These are phyloP conservation scores for Dioscorea zingiberensis DNA, from an alignment of 106 monocot species.

Conservation along the genomic window DNA sequence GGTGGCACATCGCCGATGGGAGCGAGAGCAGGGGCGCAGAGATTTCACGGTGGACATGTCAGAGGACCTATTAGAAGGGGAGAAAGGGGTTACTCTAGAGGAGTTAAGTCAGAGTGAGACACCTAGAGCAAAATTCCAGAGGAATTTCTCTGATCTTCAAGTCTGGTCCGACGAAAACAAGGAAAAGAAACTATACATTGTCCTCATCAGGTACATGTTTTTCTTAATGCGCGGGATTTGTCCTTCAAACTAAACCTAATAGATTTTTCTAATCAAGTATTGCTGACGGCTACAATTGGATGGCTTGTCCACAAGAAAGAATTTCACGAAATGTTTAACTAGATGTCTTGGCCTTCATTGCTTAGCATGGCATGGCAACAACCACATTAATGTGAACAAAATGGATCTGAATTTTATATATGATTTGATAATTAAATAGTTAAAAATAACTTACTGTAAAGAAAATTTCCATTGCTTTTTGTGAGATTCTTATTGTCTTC, in stretches of 20 bases:
- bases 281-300: too few relatives aligned
- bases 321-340: too few relatives aligned
- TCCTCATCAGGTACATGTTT: conserved; percentile 70
- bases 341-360: too few relatives aligned
- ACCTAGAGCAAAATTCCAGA: conserved; percentile 41
- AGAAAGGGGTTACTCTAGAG: conserved; percentile 55
- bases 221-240: not conserved
- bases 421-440: too few relatives aligned
- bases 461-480: too few relatives aligned
- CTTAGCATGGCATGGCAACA: too few relatives aligned
- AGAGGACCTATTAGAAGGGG: conserved; percentile 90
- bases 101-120: conserved; percentile 45
- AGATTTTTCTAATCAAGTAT: not conserved
- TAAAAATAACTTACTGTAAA: too few relatives aligned
- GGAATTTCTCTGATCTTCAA: conserved; percentile 57
- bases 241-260: not conserved
- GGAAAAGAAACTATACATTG: conserved; percentile 79
- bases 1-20: conserved; percentile 44
- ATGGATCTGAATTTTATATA: too few relatives aligned
- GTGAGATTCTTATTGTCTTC: not conserved
- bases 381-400: too few relatives aligned
- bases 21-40: conserved; percentile 69
- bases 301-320: too few relatives aligned
- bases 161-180: conserved; percentile 85
- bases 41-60: conserved; percentile 86